Evolutionary conservation across 371 early-diverging fungal genomes (phyloP).

Genomic region (Mucor mucedo): DNA sequence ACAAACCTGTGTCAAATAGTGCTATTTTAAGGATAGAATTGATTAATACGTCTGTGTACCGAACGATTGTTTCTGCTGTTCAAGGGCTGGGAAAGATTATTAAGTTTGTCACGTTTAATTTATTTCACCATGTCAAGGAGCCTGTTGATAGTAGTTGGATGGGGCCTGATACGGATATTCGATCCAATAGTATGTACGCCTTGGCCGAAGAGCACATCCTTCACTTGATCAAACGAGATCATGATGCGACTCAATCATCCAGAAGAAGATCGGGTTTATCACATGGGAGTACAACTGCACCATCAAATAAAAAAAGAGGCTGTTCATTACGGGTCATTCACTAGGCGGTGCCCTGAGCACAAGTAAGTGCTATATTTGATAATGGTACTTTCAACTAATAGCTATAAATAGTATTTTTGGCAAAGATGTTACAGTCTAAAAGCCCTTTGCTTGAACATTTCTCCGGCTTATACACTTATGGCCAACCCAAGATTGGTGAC

Average conservation of each 20-base stretch:
- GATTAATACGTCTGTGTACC: conserved; percentile 42
- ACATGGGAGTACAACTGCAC: conserved; percentile 11
- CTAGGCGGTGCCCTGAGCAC: conserved; percentile 51
- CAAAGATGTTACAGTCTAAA: conserved; percentile 63
- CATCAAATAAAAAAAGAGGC: conserved; percentile 28
- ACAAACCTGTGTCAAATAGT: not conserved
- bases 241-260: not conserved
- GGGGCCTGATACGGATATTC: conserved; percentile 41
- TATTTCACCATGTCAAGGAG: conserved; percentile 47
- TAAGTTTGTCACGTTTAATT: conserved; percentile 33
- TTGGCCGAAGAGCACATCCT: conserved; percentile 49
- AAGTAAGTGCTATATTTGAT: conserved; percentile 30
- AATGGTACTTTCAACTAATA: not conserved
- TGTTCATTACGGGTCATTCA: conserved; percentile 54
- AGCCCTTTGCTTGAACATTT: conserved; percentile 60
- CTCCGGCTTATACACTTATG: conserved; percentile 63
- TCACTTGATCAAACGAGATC: conserved; percentile 21
- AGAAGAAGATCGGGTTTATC: conserved; percentile 23
- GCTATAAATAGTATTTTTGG: conserved; percentile 49
- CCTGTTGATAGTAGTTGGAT: conserved; percentile 53
- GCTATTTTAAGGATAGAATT: conserved; percentile 41
- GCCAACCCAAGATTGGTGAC: conserved; percentile 63
- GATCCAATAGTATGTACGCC: conserved; percentile 43
- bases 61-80: conserved; percentile 43
- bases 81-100: conserved; percentile 37